Evolutionary conservation across 306 rosid species (phyloP).

Genomic region (Corylus heterophylla): DNA sequence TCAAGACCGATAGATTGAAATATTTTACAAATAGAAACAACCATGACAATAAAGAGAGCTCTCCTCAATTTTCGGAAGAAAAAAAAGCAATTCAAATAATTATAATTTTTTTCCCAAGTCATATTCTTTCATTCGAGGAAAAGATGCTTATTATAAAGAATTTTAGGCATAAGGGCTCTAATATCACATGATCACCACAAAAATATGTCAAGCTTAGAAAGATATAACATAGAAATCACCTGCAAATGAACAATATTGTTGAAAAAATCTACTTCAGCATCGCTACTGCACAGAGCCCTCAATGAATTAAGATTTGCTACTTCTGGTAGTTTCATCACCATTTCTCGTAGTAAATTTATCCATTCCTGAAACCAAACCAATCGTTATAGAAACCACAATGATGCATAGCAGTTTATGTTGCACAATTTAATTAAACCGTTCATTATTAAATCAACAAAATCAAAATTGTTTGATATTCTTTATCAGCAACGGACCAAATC

Average conservation of each 20-base stretch:
- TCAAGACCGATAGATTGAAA: background rate
- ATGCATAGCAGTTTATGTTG: slow-evolving; percentile 4
- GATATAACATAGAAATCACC: slow-evolving; percentile 42
- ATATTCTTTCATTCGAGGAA: background rate
- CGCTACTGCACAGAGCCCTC: slow-evolving; percentile 52
- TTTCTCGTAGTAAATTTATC: slow-evolving; percentile 73
- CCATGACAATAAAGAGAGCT: background rate
- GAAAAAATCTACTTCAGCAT: slow-evolving; percentile 75
- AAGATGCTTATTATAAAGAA: background rate
- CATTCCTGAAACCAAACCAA: slow-evolving; percentile 69
- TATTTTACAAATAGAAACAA: background rate
- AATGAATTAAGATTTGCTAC: slow-evolving; percentile 62
- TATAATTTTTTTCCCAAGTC: background rate
- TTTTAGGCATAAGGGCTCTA: background rate
- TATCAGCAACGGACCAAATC: background rate
- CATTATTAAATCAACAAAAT: background rate
- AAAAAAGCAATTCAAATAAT: background rate
- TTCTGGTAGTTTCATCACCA: slow-evolving; percentile 78
- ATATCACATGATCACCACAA: background rate
- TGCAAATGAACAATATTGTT: slow-evolving; percentile 67
- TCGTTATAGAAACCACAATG: slow-evolving; percentile 22
- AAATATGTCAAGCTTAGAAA: background rate
- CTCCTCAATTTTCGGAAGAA: background rate
- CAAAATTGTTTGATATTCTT: background rate
- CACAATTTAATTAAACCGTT: background rate